A percentile compares a stretch with the other conserved stretches of the same genome.
Conservation (phyloP, 768 basidiomycete species). For the Mrakia hoshinonis region DNA sequence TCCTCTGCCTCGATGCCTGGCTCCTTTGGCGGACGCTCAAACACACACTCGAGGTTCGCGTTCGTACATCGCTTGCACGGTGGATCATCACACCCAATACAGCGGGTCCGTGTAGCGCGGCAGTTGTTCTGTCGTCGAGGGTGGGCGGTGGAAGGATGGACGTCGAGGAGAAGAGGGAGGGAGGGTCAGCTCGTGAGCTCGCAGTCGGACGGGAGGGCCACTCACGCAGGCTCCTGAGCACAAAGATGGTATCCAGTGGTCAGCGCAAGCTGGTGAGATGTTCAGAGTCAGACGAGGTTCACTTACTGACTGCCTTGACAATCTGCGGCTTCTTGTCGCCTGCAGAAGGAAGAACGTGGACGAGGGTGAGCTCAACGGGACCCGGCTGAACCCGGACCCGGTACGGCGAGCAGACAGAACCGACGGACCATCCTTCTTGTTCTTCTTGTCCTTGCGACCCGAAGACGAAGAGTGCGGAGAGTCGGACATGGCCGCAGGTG, state of each 20-base stretch:
- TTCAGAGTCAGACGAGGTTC: no score
- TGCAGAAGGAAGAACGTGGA: not conserved
- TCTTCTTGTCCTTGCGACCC: no score
- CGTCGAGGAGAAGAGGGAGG: no score
- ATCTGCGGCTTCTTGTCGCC: not conserved
- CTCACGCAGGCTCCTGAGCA: constrained; percentile 19
- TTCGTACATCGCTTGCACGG: constrained; percentile 13
- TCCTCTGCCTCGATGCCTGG: not conserved
- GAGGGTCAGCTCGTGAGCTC: not conserved
- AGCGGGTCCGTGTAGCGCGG: constrained; percentile 5
- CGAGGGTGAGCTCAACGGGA: no score
- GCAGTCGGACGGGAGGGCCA: not conserved
- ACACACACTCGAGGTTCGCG: constrained; percentile 20
- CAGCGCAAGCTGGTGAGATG: not conserved
- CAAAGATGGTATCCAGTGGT: not conserved
- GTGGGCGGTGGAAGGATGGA: no score
- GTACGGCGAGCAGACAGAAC: no score
- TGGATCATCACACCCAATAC: constrained; percentile 6
- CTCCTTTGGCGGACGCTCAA: constrained; percentile 6
- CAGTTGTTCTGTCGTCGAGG: not conserved
- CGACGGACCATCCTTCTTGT: no score
- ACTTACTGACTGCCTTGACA: not conserved
- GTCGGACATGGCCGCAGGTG: no score
- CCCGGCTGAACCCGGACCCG: no score
- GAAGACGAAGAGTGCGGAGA: no score